Base-by-base conservation (phyloP, 192 early-diverging fungal species). In the Coemansia sp. region DNA sequence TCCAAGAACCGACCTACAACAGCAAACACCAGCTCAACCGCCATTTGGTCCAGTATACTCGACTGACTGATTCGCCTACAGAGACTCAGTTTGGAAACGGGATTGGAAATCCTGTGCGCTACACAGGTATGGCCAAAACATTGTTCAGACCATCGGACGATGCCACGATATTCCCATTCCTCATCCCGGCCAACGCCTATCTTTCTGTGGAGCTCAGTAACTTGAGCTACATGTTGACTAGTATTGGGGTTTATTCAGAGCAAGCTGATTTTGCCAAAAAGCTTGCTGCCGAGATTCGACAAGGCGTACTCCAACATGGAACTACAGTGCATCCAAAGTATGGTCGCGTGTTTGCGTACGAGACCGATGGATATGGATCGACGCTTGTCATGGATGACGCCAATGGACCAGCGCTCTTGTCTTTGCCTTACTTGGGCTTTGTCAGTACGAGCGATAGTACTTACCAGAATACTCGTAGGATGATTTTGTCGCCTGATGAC, bases 301-400 rank as follows among this genome's bases (percentile, higher is more conserved):
- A 70, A 41, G 89, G 86, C 2, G 84, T 91, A 20, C 52, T 83
- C 34, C 45, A 69, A 27, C 71, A 84, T 37, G 89, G 82, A 16
- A 76, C 86, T 4, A 49, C 82, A 0, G n/a, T 67, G 18, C 89
- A 91, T 60, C 75, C 80, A 0, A 67, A 62, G 38, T 76, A 83
- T 64, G 88, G 89, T 1, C 50, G 72, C 30, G 71, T 91, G 12
- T 89, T 88, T 77, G 89, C 84, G 0, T 91, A 86, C 60, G 90
- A 91, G 69, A 81, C 87, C n/a, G 90, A 91, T 58, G 89, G 90
- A 24, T 90, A 84, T 53, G 89, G 90, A 13, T 87, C 85, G 1
- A 38, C 68, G 1, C 65, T 89, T 11, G 62, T 91, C 11, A 89
- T 89, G 86, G 90, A 91, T 64, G 90, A 91, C 53, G 90, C 90